Evolutionary conservation across 805 yeast species (phyloP).

Genomic region (Sugiyamaella qingdaonensis): DNA sequence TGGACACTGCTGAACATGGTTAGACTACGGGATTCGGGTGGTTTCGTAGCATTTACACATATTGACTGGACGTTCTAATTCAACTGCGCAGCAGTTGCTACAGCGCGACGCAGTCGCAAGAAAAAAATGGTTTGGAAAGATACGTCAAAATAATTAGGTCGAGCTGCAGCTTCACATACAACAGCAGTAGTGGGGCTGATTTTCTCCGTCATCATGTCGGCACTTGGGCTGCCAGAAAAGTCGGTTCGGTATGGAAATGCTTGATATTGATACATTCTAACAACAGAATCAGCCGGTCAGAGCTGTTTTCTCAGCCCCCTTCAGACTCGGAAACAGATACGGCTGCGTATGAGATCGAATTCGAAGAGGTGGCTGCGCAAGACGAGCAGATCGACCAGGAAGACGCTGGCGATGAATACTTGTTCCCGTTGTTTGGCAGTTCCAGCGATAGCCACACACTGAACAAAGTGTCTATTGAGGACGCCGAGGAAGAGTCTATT

Average conservation of each 20-base stretch:
- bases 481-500: conserved; percentile 8
- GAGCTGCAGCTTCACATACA: too few relatives aligned
- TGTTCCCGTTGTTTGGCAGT: conserved; percentile 17
- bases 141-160: too few relatives aligned
- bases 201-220: background rate
- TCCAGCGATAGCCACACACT: background rate
- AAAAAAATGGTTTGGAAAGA: too few relatives aligned
- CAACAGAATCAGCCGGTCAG: conserved; percentile 14
- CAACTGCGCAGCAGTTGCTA: too few relatives aligned
- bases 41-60: too few relatives aligned
- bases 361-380: conserved; percentile 12
- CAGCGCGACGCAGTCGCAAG: too few relatives aligned
- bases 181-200: background rate
- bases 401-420: conserved; percentile 13
- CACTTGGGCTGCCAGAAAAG: background rate
- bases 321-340: background rate
- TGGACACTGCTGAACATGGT: too few relatives aligned
- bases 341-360: conserved; percentile 8
- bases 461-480: conserved; percentile 4
- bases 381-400: background rate
- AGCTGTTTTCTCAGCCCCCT: conserved; percentile 7
- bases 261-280: background rate
- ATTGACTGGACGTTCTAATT: too few relatives aligned
- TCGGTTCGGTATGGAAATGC: too few relatives aligned
- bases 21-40: too few relatives aligned